These are phyloP conservation scores for Hemileccinum impolitum DNA, from an alignment of 768 basidiomycete genomes.

Conservation along the genomic window DNA sequence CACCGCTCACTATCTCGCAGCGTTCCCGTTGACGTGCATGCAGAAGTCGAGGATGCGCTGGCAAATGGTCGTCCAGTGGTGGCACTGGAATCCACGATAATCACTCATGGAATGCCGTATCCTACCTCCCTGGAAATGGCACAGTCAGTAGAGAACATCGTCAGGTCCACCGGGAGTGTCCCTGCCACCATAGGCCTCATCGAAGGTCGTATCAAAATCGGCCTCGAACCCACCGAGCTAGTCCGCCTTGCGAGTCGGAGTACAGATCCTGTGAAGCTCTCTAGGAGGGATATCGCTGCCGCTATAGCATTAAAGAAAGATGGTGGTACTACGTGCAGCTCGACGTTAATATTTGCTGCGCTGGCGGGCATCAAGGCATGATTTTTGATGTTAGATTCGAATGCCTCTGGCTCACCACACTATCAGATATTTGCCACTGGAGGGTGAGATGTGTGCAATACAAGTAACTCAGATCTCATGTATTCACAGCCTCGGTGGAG, in stretches of 20 bases:
- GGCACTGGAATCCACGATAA: constrained; percentile 87
- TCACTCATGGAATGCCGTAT: constrained; percentile 89
- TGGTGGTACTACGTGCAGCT: constrained; percentile 80
- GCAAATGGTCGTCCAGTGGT: constrained; percentile 65
- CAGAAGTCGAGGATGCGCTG: constrained; percentile 83
- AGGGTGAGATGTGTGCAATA: constrained; percentile 51
- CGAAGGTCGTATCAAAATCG: constrained; percentile 82
- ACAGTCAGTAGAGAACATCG: constrained; percentile 64
- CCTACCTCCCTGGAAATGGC: constrained; percentile 75
- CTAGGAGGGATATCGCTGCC: constrained; percentile 75
- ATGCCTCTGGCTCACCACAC: constrained; percentile 7
- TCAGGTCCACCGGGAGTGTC: constrained; percentile 69
- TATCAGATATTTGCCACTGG: constrained; percentile 85
- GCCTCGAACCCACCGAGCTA: constrained; percentile 63
- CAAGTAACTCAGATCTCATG: constrained; percentile 4
- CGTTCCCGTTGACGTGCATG: constrained; percentile 62
- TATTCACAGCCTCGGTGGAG: constrained; percentile 66
- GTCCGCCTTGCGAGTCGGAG: constrained; percentile 59
- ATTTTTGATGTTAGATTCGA: background rate
- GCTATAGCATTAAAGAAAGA: constrained; percentile 64
- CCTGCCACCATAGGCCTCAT: constrained; percentile 92
- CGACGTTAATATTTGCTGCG: constrained; percentile 71
- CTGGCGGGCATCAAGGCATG: constrained; percentile 82
- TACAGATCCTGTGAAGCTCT: constrained; percentile 58
- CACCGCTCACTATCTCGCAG: constrained; percentile 5